Base-by-base conservation (phyloP, 768 basidiomycete genomes). In the Agrocybe praecox region DNA sequence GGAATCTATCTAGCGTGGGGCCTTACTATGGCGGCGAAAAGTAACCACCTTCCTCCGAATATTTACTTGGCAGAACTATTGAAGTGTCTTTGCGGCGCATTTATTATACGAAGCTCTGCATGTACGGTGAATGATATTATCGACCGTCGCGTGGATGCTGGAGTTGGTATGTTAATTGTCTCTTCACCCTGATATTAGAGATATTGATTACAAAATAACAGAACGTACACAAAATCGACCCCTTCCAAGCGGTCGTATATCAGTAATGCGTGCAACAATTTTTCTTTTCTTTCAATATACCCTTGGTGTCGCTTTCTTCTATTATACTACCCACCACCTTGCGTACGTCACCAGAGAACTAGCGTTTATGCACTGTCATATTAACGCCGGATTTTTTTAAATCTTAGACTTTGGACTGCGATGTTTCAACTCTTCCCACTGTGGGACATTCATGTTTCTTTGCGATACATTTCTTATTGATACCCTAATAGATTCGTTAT, bases 91-190 rank as follows among this genome's bases (percentile, higher is more conserved):
- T 49, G 79, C 29, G 73, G 71, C 3, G 78, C 80, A 0, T 76
- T 81, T 56, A 49, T 69, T 33, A 32, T 82, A 29, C 76, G 80
- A 40, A 72, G 77, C 52, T 80, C 82, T 1, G 83, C 81, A 1
- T 83, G 82, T 59, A 81, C 82, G 2, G 69, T 83, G 29, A 84
- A 85, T 56, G 83, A 85, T 56, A 83, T 85, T 17, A 76, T 81
- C 50, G 83, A 85, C 63, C 73, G 78, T 12, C 62, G 80, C 21
- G 70, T 82, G 62, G 83, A 85, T 62, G 80, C 77, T 19, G 77
- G 76, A 49, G 81, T 85, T 56, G 81, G 83, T 81, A 43, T 52
- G 80, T 68, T 48, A 34, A 42, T 22, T 26, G 24, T 34, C 76
- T 76, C 73, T 8, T 66, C n/a, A n/a, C n/a, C n/a, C 80, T 49